Percentiles rank a stretch among this genome's conserved stretches.
Conservation (phyloP, 805 yeast species). For the Cyberlindnera suaveolens region DNA sequence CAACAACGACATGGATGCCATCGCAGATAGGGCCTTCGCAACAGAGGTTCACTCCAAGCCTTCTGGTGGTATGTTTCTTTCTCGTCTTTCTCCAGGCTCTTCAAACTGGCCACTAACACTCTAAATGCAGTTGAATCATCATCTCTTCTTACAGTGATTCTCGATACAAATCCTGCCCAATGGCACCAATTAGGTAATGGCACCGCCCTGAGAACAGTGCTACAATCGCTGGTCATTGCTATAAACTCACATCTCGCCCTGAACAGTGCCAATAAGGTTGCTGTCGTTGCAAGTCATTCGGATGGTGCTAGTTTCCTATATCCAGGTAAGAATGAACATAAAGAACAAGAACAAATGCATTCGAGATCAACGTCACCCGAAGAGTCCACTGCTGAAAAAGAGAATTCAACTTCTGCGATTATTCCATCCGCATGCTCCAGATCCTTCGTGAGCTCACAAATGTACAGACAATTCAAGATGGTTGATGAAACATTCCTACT, state of each 20-base stretch:
- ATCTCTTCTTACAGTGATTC: constrained; percentile 66
- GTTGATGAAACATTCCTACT: constrained; percentile 70
- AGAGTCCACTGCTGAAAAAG: constrained; percentile 1
- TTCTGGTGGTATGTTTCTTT: constrained; percentile 27
- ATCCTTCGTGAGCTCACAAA: constrained; percentile 43
- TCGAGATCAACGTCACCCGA: constrained; percentile 1
- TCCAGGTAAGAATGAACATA: constrained; percentile 36
- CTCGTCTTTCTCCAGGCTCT: not conserved
- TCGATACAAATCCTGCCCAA: constrained; percentile 66
- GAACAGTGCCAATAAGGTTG: constrained; percentile 77
- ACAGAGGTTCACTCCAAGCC: constrained; percentile 20
- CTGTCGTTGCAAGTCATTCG: constrained; percentile 72
- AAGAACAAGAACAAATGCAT: not conserved
- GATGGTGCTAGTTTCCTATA: constrained; percentile 63
- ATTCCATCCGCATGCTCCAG: constrained; percentile 3
- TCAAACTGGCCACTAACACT: not conserved
- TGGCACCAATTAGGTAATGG: constrained; percentile 32
- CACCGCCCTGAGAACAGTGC: constrained; percentile 29
- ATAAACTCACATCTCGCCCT: constrained; percentile 84
- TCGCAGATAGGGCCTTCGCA: constrained; percentile 50
- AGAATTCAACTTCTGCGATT: constrained; percentile 13
- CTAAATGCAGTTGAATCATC: constrained; percentile 55
- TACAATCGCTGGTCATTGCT: constrained; percentile 65
- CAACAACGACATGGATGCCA: constrained; percentile 53
- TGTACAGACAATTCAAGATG: constrained; percentile 80